Evolutionary conservation across 495 filamentous ascomycete species (phyloP).

Genomic region (Talaromyces liani): DNA sequence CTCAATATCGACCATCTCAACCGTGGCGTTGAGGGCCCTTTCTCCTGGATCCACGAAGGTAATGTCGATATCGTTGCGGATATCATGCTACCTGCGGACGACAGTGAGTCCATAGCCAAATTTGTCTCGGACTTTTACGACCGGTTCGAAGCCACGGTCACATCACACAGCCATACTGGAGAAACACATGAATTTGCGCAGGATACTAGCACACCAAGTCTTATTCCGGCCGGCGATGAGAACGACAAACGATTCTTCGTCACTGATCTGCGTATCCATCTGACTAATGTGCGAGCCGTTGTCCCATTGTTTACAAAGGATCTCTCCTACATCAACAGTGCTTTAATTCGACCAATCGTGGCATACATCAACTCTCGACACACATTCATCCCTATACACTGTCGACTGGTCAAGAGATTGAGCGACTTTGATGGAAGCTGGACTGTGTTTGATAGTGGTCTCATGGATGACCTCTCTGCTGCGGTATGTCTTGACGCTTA

Average conservation of each 20-base stretch:
- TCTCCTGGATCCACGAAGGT: slow-evolving; percentile 95
- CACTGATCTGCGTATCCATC: slow-evolving; percentile 82
- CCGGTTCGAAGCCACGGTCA: slow-evolving; percentile 84
- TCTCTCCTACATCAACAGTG: slow-evolving; percentile 92
- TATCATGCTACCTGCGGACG: slow-evolving; percentile 82
- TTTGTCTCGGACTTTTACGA: slow-evolving; percentile 94
- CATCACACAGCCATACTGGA: slow-evolving; percentile 50
- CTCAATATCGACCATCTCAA: slow-evolving; percentile 95
- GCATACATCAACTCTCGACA: slow-evolving; percentile 93
- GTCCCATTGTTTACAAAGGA: slow-evolving; percentile 88
- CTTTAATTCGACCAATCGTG: slow-evolving; percentile 92
- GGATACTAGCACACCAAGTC: slow-evolving; percentile 15
- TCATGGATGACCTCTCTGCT: slow-evolving; percentile 92
- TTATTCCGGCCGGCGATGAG: slow-evolving; percentile 16
- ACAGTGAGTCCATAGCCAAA: slow-evolving; percentile 79
- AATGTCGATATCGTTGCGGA: slow-evolving; percentile 96
- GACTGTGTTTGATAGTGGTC: slow-evolving; percentile 87
- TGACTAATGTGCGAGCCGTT: slow-evolving; percentile 85
- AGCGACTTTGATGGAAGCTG: slow-evolving; percentile 92
- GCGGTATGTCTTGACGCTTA: slow-evolving; percentile 47
- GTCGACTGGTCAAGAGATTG: slow-evolving; percentile 80
- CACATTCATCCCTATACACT: slow-evolving; percentile 91
- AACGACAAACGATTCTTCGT: slow-evolving; percentile 65
- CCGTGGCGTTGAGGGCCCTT: slow-evolving; percentile 85
- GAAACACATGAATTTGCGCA: background rate